Conservation (phyloP, 2,329 filamentous ascomycete species). For the Fusarium sp. region DNA sequence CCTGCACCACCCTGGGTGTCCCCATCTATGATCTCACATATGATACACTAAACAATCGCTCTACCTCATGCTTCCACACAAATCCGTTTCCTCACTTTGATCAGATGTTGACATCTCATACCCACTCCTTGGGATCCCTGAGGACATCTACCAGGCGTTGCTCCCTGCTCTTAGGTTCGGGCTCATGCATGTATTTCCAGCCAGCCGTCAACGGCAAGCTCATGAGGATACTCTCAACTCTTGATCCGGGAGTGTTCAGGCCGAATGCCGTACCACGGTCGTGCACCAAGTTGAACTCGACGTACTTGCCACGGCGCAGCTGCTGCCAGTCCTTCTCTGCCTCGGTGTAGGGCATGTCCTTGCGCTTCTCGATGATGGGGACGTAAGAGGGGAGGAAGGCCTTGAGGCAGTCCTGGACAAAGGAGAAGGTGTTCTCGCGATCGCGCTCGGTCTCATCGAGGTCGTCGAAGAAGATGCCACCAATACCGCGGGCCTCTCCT, state of each 20-base stretch:
- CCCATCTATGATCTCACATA: constrained; percentile 38
- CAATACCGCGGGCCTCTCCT: constrained; percentile 85
- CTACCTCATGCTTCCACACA: constrained; percentile 10
- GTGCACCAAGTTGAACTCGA: constrained; percentile 98
- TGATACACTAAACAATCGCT: constrained; percentile 40
- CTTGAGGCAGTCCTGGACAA: constrained; percentile 84
- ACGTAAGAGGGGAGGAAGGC: constrained; percentile 92
- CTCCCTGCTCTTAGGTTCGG: constrained; percentile 79
- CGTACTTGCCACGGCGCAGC: constrained; percentile 90
- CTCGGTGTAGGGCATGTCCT: constrained; percentile 89
- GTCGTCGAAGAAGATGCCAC: constrained; percentile 99
- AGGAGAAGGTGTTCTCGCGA: constrained; percentile 89
- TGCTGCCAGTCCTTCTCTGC: constrained; percentile 97
- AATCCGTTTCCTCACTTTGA: background rate
- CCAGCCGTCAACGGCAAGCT: constrained; percentile 91
- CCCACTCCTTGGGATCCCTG: constrained; percentile 73
- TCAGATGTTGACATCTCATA: constrained; percentile 52
- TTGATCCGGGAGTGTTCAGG: constrained; percentile 88
- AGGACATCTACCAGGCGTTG: constrained; percentile 81
- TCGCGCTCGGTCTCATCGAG: constrained; percentile 88
- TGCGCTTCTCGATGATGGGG: constrained; percentile 87
- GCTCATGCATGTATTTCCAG: constrained; percentile 96
- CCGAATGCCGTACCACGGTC: constrained; percentile 96
- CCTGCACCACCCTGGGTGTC: constrained; percentile 27
- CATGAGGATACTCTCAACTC: constrained; percentile 98